Evolutionary conservation across 2,329 filamentous ascomycete species (phyloP), one percentile per base, ranked within the genome.

Genomic region (Xylariaceae sp.): DNA sequence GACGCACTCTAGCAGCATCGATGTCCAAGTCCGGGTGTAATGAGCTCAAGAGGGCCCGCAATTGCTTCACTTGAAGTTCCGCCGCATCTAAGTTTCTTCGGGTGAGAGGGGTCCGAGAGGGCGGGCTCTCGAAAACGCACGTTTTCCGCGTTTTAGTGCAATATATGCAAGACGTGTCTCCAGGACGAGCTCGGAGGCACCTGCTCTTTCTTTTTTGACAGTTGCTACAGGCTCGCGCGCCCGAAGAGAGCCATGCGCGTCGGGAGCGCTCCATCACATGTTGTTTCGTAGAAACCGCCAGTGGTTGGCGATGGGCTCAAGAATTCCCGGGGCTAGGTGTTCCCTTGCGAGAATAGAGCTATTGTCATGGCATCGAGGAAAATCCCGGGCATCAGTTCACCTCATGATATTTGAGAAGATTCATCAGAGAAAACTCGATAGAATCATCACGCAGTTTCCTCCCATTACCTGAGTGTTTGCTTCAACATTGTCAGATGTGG

Each of bases 151-250:
- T 31, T 39, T 31, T 47, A 17, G 39, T 47, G 31, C 39, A 47
- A 17, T 18, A 41, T 12, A 43, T 43, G 18, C 45, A 47, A 7
- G 18, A 33, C 27, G 35, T 12, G 27, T 48, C 47, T 7, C 18
- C 35, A 10, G 47, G 47, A 18, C 30, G 41, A 10, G 41, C 47
- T 18, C 47, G 41, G 18, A 48, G 41, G 22, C 47, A 48, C 36
- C 47, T 36, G 35, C 47, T 48, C 42, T 48, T 44, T 17, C 42
- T 44, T 42, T 44, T 48, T 33, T 48, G 47, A 35, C 47, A 48
- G 35, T 48, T 48, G 17, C 18, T 44, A 27, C 47, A 48, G 27
- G 47, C 47, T 30, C 47, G 27, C 14, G 36, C 22, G 35, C 33
- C 22, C 2, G 47, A 40, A 35, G 36, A n/a, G 30, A 12, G n/a